Conservation (phyloP, 345 rosid species). For the Linum lewisii region DNA sequence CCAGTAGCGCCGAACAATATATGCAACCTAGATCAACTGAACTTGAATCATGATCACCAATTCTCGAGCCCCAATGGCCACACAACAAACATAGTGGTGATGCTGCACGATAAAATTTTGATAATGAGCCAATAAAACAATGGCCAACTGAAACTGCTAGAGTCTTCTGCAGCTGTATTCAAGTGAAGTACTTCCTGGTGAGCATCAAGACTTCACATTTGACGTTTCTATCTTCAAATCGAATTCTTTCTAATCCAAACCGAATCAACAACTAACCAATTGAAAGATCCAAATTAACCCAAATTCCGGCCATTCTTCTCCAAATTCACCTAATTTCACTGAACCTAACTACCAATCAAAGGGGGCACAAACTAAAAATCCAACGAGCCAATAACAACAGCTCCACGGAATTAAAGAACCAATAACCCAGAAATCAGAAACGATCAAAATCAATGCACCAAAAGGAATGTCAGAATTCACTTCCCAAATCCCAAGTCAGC, state of each 20-base stretch:
- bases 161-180: neutral
- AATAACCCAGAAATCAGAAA: neutral
- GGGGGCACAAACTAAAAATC: neutral
- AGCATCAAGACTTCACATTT: neutral
- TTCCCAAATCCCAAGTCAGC: neutral
- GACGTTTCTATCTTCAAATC: neutral
- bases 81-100: too few species aligned
- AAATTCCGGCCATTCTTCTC: too few species aligned
- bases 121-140: neutral
- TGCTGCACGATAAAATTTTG: too few species aligned
- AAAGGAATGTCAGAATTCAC: slow-evolving; percentile 6
- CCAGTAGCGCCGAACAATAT: neutral
- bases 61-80: neutral
- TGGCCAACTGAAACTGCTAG: neutral
- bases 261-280: neutral
- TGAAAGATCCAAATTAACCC: neutral
- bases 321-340: too few species aligned
- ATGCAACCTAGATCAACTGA: neutral
- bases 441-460: neutral
- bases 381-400: neutral
- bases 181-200: neutral
- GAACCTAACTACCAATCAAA: too few species aligned
- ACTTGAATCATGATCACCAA: neutral
- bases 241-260: too few species aligned
- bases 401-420: neutral